Evolutionary conservation across 2,329 filamentous ascomycete genomes (phyloP), one percentile per base, ranked within the genome.

Genomic region (Arthroderma sp.): DNA sequence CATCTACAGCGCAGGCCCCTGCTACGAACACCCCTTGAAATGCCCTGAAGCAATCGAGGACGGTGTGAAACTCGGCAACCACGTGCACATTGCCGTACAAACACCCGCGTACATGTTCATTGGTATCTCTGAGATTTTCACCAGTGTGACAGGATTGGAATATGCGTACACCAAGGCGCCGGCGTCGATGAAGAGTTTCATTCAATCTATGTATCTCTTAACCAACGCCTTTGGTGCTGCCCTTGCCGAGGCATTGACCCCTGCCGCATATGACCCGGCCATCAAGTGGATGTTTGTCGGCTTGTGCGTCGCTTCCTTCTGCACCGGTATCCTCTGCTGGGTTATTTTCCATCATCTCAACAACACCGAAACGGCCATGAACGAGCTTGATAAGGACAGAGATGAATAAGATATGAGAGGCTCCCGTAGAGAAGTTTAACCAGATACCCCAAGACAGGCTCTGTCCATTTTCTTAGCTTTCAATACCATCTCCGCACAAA

Each of bases 111-210:
- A 70, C 51, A 50, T 69, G 37, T 56, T 69, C 48, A 68, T 69
- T 45, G 65, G 65, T 58, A 44, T 69, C 9, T 66, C 73, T 2
- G 78, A 82, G 57, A 71, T 74, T 47, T 67, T 78, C 46, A 77
- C 77, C 39, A 80, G 75, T 7, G 77, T 85, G 49, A 82, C 80
- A 1, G 76, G 77, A 49, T 71, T 83, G 7, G 82, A 86, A 58
- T 84, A 85, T 52, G 81, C 80, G 11, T 85, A 79, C 63, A 83
- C 79, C 55, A 83, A 85, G 62, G 81, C 82, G 0, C 81, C 81
- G 1, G 72, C 73, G 36, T 76, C 70, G 58, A 83, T 85, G 79
- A 75, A 79, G 58, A 77, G 74, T 0, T 76, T 74, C 9, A 72
- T 79, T 29, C 68, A 74, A 54, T 69, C 75, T 0, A 64, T 79